These are phyloP conservation scores for Boechera stricta DNA, from an alignment of 345 rosid species.

Conservation along the genomic window DNA sequence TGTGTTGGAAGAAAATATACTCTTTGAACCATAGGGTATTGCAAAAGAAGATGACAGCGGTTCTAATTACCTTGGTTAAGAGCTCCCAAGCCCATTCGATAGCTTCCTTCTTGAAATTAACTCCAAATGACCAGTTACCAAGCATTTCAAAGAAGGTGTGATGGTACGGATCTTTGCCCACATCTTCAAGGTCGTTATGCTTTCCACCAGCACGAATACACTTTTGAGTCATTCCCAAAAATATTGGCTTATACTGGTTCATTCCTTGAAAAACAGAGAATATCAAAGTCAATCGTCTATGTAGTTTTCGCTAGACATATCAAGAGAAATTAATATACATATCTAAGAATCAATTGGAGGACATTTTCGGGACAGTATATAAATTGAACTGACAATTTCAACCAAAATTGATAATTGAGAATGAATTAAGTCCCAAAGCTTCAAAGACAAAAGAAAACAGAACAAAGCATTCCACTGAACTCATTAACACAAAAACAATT, in stretches of 20 bases:
- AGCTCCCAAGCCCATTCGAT: constrained; percentile 99
- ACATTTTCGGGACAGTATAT: background rate
- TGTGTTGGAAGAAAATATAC: background rate
- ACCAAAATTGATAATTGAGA: background rate
- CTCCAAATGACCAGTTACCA: constrained; percentile 99
- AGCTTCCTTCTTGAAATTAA: constrained; percentile 92
- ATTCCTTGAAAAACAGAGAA: constrained; percentile 60
- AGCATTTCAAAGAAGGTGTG: constrained; percentile 99
- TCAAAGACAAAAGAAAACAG: background rate
- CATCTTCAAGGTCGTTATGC: constrained; percentile 97
- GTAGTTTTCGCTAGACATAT: background rate
- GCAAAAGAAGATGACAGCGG: background rate
- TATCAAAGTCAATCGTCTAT: background rate
- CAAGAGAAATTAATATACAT: constrained; percentile 5
- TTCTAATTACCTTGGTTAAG: constrained; percentile 61
- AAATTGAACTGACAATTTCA: background rate
- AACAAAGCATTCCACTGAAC: background rate
- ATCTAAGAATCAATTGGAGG: constrained; percentile 3
- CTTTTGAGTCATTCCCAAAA: constrained; percentile 93
- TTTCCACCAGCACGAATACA: constrained; percentile 98
- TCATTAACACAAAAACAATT: background rate
- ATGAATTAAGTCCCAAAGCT: background rate
- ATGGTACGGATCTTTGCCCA: constrained; percentile 96
- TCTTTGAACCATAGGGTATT: background rate
- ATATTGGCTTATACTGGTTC: constrained; percentile 96